Base-by-base conservation (phyloP, 2,329 filamentous ascomycete species). In the Trichoderma sp. region DNA sequence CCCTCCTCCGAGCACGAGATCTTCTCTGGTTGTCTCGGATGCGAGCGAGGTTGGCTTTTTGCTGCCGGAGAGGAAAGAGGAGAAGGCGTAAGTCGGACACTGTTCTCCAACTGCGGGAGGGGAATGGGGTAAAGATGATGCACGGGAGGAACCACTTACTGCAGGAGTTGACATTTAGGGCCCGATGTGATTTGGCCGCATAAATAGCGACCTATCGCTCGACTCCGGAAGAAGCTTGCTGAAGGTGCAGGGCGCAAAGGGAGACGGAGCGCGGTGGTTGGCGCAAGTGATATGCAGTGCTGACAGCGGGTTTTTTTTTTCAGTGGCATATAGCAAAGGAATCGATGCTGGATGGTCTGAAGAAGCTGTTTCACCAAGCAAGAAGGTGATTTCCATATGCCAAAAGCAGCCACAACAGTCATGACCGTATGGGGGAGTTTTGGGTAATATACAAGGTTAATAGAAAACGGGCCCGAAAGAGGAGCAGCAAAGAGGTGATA, bases 11-110 rank as follows among this genome's bases (percentile, higher is more conserved):
- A 57, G 90, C 90, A 65, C 92, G 88, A n/a, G 89, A 92, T 71
- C 91, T 88, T 68, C 91, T 85, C 77, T 94, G 92, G 75, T 94
- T 94, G 74, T 94, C 90, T 72, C 91, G 87, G 73, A 93, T 90
- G 69, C 91, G 89, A 71, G 79, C 79, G 73, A 81, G 75, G 69
- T 81, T 81, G 71, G 79, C 79, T 71, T 78, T 79, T 72, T 80
- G 79, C 79, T 81, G 72, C n/a, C 10, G 21, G 61, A 68, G 27
- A 58, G 70, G 66, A 64, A 65, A 64, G 66, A 60, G 60, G 66
- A 62, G 66, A 68, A 37, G 40, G 33, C 24, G 53, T 68, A 56
- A 64, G 59, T 67, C 24, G 43, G 68, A 33, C 43, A 40, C 43
- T 62, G 61, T 52, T 63, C 57, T 47, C 21, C 31, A 58, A 27